Evolutionary conservation across 2,329 filamentous ascomycete genomes (phyloP), one percentile per base, ranked within the genome.

Genomic region (Fusarium haematococcum): DNA sequence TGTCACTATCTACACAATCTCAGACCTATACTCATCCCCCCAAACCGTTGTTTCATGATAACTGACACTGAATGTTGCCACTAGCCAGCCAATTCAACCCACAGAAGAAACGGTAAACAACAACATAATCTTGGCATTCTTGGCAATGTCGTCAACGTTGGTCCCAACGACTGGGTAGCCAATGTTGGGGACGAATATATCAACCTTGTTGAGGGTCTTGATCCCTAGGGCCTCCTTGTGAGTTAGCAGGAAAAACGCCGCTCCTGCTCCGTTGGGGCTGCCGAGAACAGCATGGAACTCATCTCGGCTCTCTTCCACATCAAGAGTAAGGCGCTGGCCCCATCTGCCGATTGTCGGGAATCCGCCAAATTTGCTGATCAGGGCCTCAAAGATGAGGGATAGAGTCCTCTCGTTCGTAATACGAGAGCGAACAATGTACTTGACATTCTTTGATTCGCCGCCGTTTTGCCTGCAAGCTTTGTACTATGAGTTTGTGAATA

Each of bases 171-270:
- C 39, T 3, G 39, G 13, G 6, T 43, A 43, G 13, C 5, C 5
- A 11, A 43, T 11, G 11, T 32, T 48, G 2, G 69, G 58, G 11
- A 71, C 20, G 33, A 71, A 71, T 33, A 67, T 39, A 1, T 71
- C 69, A 3, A 71, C 45, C 54, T 61, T 67, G 6, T 71, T 63
- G 7, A 71, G 57, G 1, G 37, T 63, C 45, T 33, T 71, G 16
- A 48, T 14, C 2, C 69, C 69, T 4, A 71, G 37, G 4, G 10
- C 5, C 8, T 7, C 20, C 20, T 71, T 71, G 43, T 71, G 66
- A 4, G 45, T 71, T 3, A 69, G 5, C 6, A 69, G 41, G 2
- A 69, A 10, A n/a, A 23, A 71, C 0, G 63, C 43, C 18, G 54
- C 33, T 6, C 27, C 43, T 23, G 58, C 16, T 64, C 69, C 69